Evolutionary conservation across 345 rosid species (phyloP).

Genomic region (Erodium maritimum): DNA sequence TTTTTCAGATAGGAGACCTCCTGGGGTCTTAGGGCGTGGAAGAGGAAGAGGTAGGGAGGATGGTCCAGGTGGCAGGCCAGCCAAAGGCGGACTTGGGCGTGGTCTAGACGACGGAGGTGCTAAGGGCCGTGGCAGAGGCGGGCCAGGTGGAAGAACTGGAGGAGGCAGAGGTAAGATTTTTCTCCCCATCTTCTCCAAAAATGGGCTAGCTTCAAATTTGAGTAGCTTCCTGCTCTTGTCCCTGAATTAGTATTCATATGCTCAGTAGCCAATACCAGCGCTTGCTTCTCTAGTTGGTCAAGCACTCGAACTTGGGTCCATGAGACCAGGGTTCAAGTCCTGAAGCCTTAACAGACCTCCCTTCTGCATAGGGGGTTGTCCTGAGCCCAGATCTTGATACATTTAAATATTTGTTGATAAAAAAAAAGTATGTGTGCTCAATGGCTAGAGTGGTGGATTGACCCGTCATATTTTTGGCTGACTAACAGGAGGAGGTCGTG

Average conservation of each 20-base stretch:
- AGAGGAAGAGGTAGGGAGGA: slow-evolving; percentile 89
- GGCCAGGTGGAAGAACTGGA: slow-evolving; percentile 40
- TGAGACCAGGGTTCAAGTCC: no score
- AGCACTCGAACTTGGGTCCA: no score
- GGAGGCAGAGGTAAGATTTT: slow-evolving; percentile 44
- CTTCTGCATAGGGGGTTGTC: no score
- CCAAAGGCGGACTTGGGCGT: slow-evolving; percentile 48
- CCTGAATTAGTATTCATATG: no score
- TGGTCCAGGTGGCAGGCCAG: slow-evolving; percentile 48
- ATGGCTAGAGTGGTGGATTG: neutral
- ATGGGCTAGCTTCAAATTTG: no score
- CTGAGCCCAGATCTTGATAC: no score
- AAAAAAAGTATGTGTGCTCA: no score
- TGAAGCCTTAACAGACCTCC: no score
- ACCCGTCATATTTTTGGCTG: neutral
- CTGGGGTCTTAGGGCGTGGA: slow-evolving; percentile 72
- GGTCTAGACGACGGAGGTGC: slow-evolving; percentile 64
- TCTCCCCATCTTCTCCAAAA: neutral
- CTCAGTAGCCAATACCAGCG: no score
- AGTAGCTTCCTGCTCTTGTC: no score
- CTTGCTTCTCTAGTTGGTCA: no score
- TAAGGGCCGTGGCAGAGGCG: slow-evolving; percentile 67
- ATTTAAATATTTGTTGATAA: no score
- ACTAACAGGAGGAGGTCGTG: neutral
- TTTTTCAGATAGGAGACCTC: slow-evolving; percentile 58